Base-by-base conservation (phyloP, 768 basidiomycete species). In the Trametes cinnabarina region DNA sequence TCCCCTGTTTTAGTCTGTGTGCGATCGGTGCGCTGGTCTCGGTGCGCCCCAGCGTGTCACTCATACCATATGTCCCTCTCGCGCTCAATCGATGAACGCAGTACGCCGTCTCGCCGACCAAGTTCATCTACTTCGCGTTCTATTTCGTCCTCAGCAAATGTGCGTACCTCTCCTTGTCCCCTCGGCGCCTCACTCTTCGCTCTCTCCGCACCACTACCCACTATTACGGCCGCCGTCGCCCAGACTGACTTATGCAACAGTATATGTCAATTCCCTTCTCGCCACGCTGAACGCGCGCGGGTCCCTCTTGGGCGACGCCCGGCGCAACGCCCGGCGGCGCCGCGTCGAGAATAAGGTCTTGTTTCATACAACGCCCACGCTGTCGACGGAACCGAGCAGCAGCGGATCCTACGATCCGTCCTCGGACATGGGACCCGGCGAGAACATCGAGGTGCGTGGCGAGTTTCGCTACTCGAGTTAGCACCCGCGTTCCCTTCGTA, bases 261-360 rank as follows among this genome's bases (percentile, higher is more conserved):
- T 65, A 17, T 65, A 65, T 53, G 58, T 61, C 20, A 65, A 65
- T 59, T 62, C 61, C 23, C 47, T 65, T 12, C 64, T 65, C 39
- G 61, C 64, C 10, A 65, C 61, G 9, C 51, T 65, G 35, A 65
- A 65, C 50, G 61, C 64, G 12, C 64, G 64, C 43, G 51, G 61
- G 3, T 54, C 52, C 9, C 48, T 65, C 28, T 51, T 60, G 32
- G 61, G 57, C 11, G 23, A 55, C 6, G 32, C 30, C 12, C 56
- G 60, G 20, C 26, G 26, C 6, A 32, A 43, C 25, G n/a, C 43
- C 2, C 47, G 47, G 3, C 14, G 23, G 11, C 22, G 39, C 28
- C 32, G 25, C 28, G 47, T 28, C 41, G 35, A 50, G 37, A 52
- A 26, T 43, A 51, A 51, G 12, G 41, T 54, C 22, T 26, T 44